Base-by-base conservation (phyloP, 306 rosid genomes). In the Luffa acutangula region DNA sequence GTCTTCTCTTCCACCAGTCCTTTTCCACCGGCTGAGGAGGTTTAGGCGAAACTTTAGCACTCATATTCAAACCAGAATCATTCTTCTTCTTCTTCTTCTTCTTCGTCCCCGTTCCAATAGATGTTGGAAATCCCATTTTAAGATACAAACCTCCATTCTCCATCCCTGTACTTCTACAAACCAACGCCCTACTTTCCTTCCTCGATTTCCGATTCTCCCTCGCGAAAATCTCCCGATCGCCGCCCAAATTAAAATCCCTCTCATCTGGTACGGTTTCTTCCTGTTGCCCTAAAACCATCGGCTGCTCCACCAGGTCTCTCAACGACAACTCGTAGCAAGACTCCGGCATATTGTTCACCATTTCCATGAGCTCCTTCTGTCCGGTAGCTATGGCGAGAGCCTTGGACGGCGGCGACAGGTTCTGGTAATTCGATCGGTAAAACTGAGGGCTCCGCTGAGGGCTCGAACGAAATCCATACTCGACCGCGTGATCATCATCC, bases 311-410 rank as follows among this genome's bases (percentile, higher is more conserved):
- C 12, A 95, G 87, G 81, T 95, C 98, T 64, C 85, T 92, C 37
- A 95, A 52, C 7, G 98, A 91, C 74, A 95, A 94, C 78, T 95
- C 98, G 80, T 92, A 95, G 65, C 84, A 81, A 1, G 93, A 81
- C 79, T 95, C 98, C 3, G 98, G 98, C 95, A 95, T 89, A 80
- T 85, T 84, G 34, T 71, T 81, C 9, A 92, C 98, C 91, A 95
- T 89, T 4, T 95, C 97, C 97, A 95, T 95, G 25, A 95, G 88
- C 79, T 95, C 98, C 53, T 56, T 85, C 80, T 95, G 98, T 6
- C 98, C 98, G 41, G 75, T 87, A 25, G 84, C 90, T 5, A 95
- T 87, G 42, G 97, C 97, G 76, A 89, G 93, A 0, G 93, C 80
- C 77, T 89, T 84, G 3, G 97, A 88, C 3, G 86, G 69, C 10